These are phyloP conservation scores for Amanita brunnescens DNA, from an alignment of 768 basidiomycete genomes.

Conservation along the genomic window DNA sequence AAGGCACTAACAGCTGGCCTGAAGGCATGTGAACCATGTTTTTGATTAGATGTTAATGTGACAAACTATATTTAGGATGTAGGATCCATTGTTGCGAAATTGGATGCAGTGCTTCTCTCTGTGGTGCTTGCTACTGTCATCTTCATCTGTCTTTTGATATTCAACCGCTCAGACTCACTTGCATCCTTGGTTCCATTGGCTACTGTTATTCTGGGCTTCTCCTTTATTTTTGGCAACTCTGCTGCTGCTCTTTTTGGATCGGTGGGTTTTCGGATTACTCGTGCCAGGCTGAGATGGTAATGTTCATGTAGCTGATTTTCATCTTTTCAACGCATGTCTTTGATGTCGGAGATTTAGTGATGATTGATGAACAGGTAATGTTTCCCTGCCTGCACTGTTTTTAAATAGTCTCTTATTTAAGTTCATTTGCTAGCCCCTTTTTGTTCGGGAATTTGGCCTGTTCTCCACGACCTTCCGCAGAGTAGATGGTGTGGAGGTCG, in stretches of 20 bases:
- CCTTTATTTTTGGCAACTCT: slow-evolving; percentile 79
- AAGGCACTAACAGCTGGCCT: slow-evolving; percentile 63
- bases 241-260: slow-evolving; percentile 75
- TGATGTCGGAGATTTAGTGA: slow-evolving; percentile 73
- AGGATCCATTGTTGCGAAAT: slow-evolving; percentile 63
- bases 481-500: slow-evolving; percentile 75
- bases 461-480: slow-evolving; percentile 73
- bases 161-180: slow-evolving; percentile 57
- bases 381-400: slow-evolving; percentile 1
- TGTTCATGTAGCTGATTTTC: slow-evolving; percentile 54
- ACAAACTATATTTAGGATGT: slow-evolving; percentile 48
- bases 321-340: slow-evolving; percentile 84
- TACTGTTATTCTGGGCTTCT: slow-evolving; percentile 74
- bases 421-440: slow-evolving; percentile 23
- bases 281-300: background rate
- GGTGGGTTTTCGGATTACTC: slow-evolving; percentile 26
- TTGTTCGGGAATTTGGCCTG: slow-evolving; percentile 71
- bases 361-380: slow-evolving; percentile 65
- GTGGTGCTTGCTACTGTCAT: slow-evolving; percentile 49
- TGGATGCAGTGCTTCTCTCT: slow-evolving; percentile 64
- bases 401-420: background rate
- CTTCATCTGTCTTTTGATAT: slow-evolving; percentile 68
- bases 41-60: background rate
- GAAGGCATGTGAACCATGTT: slow-evolving; percentile 35
- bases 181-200: slow-evolving; percentile 72